Evolutionary conservation across 805 yeast genomes (phyloP), one percentile per base, ranked within the genome.

Genomic region (Kluyveromyces wickerhamii): DNA sequence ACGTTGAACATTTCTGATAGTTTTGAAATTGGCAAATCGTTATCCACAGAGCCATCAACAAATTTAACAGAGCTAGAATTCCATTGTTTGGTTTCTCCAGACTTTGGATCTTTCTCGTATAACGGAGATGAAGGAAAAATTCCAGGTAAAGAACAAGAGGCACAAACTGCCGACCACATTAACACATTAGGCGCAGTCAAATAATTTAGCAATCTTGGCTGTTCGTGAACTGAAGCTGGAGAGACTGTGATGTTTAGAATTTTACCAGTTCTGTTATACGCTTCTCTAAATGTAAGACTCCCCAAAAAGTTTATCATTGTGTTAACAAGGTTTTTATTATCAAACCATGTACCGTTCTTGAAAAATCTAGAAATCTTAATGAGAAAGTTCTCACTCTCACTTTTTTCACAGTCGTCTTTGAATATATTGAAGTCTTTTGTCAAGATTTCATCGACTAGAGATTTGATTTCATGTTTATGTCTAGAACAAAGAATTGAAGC

Each of bases 1-100:
- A 92, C 96, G 51, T 92, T 89, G 57, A 92, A 92, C 95, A 92
- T 87, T 54, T 92, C 98, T 14, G 94, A 80, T 15, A 92, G 65
- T 45, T 96, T 71, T 2, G 94, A 71, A 18, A 87, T 79, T 3
- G 99, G 99, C 34, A 92, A 62, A 57, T 92, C 99, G 43, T 85
- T 84, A 51, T 89, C 94, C 6, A 92, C 95, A 0, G 96, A 86
- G 0, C 99, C 99, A 58, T 92, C 99, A 20, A 92, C 88, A 59
- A 82, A 92, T 48, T 82, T 80, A 23, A 80, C 74, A 0, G 85
- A 69, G 13, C 79, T 69, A 24, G 51, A 53, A 17, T 72, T 72
- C 97, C 97, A 92, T 47, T 86, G 86, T 37, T 74, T 77, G 3
- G 76, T 69, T 35, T 69, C 74, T 12, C 83, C 83, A 0, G 94